Conservation (phyloP, 805 yeast species). For the Blastobotrys americana region DNA sequence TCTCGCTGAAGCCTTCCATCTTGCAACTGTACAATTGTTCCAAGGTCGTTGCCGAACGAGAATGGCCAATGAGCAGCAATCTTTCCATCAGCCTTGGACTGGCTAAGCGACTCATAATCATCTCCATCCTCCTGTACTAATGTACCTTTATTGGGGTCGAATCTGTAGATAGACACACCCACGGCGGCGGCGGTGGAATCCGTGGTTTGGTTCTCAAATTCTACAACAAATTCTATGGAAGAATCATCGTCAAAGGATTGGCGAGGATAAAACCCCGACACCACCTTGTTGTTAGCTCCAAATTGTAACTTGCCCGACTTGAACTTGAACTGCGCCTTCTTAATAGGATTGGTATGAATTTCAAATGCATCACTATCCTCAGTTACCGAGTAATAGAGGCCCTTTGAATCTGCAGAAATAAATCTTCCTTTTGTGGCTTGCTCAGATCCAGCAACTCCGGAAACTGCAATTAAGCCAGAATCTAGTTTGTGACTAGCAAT, state of each 20-base stretch:
- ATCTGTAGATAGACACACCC: background rate
- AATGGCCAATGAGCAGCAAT: background rate
- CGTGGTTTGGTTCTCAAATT: too few species aligned
- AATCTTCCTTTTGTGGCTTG: background rate
- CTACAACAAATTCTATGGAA: background rate
- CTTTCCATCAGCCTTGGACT: constrained; percentile 4
- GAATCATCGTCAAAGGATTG: background rate
- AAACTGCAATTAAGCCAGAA: background rate
- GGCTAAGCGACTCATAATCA: background rate
- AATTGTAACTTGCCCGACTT: too few species aligned
- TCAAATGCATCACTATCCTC: background rate
- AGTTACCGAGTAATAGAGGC: background rate
- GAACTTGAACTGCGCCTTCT: background rate
- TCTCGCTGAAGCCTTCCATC: background rate
- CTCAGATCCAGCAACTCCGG: background rate
- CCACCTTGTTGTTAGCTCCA: too few species aligned
- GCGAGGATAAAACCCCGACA: too few species aligned
- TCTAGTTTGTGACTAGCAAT: background rate
- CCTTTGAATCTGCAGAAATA: background rate
- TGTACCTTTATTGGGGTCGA: background rate
- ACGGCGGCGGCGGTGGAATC: background rate
- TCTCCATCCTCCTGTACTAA: background rate
- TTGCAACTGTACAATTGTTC: background rate
- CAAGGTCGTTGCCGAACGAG: background rate
- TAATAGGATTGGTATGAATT: background rate